Percentiles rank a stretch among this genome's conserved stretches.
Evolutionary conservation across 2,329 filamentous ascomycete species (phyloP).

Genomic region (Colletotrichum neosansevieriae): DNA sequence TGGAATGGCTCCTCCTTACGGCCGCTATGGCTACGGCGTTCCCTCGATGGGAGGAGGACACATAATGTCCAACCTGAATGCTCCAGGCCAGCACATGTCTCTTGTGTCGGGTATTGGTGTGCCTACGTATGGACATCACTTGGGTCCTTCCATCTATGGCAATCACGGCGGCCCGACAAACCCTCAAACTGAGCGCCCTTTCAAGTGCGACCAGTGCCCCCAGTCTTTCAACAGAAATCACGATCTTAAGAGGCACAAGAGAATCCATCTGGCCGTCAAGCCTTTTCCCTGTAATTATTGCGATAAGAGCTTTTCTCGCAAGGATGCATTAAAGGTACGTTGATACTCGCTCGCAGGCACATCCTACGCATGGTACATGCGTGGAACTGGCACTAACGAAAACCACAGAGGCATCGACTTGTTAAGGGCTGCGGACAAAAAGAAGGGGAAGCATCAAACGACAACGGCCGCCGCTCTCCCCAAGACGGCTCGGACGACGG

Average conservation of each 20-base stretch:
- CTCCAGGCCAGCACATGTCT: constrained; percentile 78
- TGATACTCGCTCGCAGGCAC: background rate
- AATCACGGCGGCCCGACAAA: constrained; percentile 63
- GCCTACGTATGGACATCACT: constrained; percentile 63
- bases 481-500: constrained; percentile 35
- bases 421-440: constrained; percentile 71
- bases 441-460: constrained; percentile 7
- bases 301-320: constrained; percentile 96
- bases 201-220: constrained; percentile 92
- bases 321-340: constrained; percentile 94
- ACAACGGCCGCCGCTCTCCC: constrained; percentile 28
- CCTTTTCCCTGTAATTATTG: constrained; percentile 93
- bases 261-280: constrained; percentile 95
- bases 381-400: constrained; percentile 25
- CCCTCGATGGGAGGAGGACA: constrained; percentile 69
- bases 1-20: constrained; percentile 63
- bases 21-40: constrained; percentile 42
- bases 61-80: constrained; percentile 83
- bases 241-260: constrained; percentile 94
- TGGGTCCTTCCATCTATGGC: constrained; percentile 69
- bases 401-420: constrained; percentile 68
- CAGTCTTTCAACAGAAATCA: constrained; percentile 98
- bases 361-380: too few relatives aligned
- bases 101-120: constrained; percentile 73
- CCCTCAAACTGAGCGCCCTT: constrained; percentile 81